Base-by-base conservation (phyloP, 1,139 yeast genomes). In the Magnusiomyces fungicola region DNA sequence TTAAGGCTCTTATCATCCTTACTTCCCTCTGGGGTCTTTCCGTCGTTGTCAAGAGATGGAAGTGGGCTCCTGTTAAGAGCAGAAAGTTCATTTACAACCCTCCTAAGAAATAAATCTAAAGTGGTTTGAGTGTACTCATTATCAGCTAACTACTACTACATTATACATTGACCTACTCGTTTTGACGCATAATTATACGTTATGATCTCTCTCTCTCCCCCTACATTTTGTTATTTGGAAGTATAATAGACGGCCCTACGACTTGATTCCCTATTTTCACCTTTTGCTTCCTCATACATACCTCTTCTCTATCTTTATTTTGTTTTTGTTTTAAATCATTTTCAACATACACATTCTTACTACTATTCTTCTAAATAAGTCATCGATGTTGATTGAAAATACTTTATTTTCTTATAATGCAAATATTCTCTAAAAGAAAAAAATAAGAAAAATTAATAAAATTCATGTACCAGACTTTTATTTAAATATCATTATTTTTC, bases 41-140 rank as follows among this genome's bases (percentile, higher is more conserved):
- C 53, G 78, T 94, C 63, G 88, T 94, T 87, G 90, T 89, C 64
- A 92, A 94, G 85, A 87, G 85, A 74, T 90, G 90, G 89, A 92
- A 92, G 78, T 92, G 98, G 98, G 81, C 90, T 67, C 84, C 90
- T 65, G 78, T 92, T 72, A 90, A 90, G 81, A 85, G 82, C 75
- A 87, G 98, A 81, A 88, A 90, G 83, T 78, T 88, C 71, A 81
- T 81, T 66, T 92, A 83, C 79, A 85, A 81, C 73, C 96, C 96
- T 66, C 96, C 96, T 73, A 81, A 78, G 74, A 79, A 80, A 72
- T 76, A 72, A 37, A 38, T 37, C 22, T n/a, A 23, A 32, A 12
- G 30, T 7, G 30, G 30, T 27, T n/a, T n/a, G n/a, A n/a, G n/a
- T n/a, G n/a, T n/a, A n/a, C n/a, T n/a, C n/a, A n/a, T n/a, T n/a